Evolutionary conservation across 2,329 filamentous ascomycete genomes (phyloP).

Genomic region (Epichloe brachyelytri): DNA sequence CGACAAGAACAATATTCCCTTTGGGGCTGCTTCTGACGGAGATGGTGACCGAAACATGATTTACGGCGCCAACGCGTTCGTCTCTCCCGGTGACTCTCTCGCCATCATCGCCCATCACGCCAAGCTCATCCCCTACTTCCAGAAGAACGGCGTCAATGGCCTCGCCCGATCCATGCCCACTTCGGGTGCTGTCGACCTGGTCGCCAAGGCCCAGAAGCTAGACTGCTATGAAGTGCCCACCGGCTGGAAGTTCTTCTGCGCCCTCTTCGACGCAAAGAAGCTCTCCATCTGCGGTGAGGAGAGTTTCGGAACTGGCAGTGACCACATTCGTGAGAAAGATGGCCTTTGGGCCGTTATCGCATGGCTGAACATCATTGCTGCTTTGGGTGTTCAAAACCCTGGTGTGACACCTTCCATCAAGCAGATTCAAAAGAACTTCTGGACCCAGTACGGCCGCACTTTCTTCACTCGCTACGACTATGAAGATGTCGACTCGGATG

Average conservation of each 20-base stretch:
- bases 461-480: slow-evolving; percentile 99
- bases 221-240: slow-evolving; percentile 94
- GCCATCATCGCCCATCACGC: slow-evolving; percentile 98
- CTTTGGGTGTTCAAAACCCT: slow-evolving; percentile 70
- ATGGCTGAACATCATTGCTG: slow-evolving; percentile 97
- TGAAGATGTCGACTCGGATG: slow-evolving; percentile 84
- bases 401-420: slow-evolving; percentile 80
- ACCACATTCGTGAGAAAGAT: slow-evolving; percentile 99
- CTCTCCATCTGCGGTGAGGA: slow-evolving; percentile 98
- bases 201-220: slow-evolving; percentile 87
- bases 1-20: slow-evolving; percentile 82
- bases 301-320: slow-evolving; percentile 93
- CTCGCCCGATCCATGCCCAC: slow-evolving; percentile 97
- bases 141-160: slow-evolving; percentile 91
- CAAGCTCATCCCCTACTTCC: slow-evolving; percentile 94
- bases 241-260: slow-evolving; percentile 99
- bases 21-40: slow-evolving; percentile 90
- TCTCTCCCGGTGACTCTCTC: slow-evolving; percentile 91
- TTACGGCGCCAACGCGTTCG: slow-evolving; percentile 91
- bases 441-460: slow-evolving; percentile 87
- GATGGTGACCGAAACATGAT: slow-evolving; percentile 99
- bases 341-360: slow-evolving; percentile 94
- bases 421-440: slow-evolving; percentile 95
- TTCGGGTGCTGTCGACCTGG: slow-evolving; percentile 85
- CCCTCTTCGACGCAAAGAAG: slow-evolving; percentile 86